phyloP scores from a whole-genome alignment of 352 stramenopile species.

The Phytophthora ramorum region DNA sequence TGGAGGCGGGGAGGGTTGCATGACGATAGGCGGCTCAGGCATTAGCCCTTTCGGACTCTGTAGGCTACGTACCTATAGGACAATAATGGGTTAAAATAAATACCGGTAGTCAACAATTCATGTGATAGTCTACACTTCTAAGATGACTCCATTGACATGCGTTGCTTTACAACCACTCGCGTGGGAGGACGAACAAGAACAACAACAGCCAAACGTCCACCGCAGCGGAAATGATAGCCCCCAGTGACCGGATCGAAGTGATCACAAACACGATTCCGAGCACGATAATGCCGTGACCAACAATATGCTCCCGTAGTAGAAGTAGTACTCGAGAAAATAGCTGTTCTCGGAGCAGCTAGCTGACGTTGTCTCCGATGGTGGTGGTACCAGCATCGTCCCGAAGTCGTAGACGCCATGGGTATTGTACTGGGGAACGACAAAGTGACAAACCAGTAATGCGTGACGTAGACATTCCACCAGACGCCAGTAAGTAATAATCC shows the following conservation, averaged over 20 bases:
- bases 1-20: too few relatives aligned
- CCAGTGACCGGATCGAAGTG: conserved; percentile 25
- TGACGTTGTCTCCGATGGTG: conserved; percentile 3
- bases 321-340: conserved; percentile 40
- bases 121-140: too few relatives aligned
- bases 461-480: conserved; percentile 34
- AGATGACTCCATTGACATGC: conserved; percentile 13
- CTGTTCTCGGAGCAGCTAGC: conserved; percentile 13
- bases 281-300: conserved; percentile 34
- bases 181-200: background rate
- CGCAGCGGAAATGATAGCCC: conserved; percentile 23
- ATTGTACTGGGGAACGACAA: conserved; percentile 40
- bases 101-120: too few relatives aligned
- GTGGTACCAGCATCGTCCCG: conserved; percentile 9
- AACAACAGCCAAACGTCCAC: conserved; percentile 13
- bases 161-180: background rate
- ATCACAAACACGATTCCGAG: conserved; percentile 32
- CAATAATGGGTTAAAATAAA: too few relatives aligned
- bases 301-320: conserved; percentile 37
- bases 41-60: too few relatives aligned
- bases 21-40: too few relatives aligned
- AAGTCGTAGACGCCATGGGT: conserved; percentile 32
- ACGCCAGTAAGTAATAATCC: conserved; percentile 34
- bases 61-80: too few relatives aligned
- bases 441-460: conserved; percentile 44